Conservation (phyloP, 2,329 filamentous ascomycete genomes). For the Bipolaris sorokiniana region DNA sequence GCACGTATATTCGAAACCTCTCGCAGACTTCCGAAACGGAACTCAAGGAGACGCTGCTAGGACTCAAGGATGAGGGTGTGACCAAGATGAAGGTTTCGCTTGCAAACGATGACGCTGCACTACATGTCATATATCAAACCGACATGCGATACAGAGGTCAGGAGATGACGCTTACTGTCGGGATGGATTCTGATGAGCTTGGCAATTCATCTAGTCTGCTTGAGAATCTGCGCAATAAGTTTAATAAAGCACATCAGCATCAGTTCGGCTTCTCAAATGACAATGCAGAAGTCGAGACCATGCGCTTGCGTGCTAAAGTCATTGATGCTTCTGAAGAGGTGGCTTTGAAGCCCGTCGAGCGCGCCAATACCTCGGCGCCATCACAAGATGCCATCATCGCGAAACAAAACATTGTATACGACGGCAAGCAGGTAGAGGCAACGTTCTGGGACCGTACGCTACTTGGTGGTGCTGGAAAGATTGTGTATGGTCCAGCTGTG, state of each 20-base stretch:
- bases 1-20: conserved; percentile 54
- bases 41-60: conserved; percentile 41
- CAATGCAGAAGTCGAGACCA: conserved; percentile 55
- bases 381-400: conserved; percentile 48
- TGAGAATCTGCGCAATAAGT: conserved; percentile 47
- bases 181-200: conserved; percentile 48
- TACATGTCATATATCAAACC: conserved; percentile 50
- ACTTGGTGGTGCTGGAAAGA: conserved; percentile 51
- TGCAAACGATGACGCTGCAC: conserved; percentile 34
- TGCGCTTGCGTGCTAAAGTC: conserved; percentile 55
- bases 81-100: conserved; percentile 50
- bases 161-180: conserved; percentile 44
- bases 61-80: conserved; percentile 48
- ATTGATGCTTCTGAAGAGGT: conserved; percentile 53
- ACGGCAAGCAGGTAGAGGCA: conserved; percentile 51
- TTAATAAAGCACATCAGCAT: conserved; percentile 53
- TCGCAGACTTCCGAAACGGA: conserved; percentile 46
- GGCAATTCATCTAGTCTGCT: conserved; percentile 39
- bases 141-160: conserved; percentile 59
- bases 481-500: conserved; percentile 55
- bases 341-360: conserved; percentile 45
- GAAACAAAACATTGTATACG: conserved; percentile 50
- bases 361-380: conserved; percentile 34
- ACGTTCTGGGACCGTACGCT: conserved; percentile 54
- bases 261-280: conserved; percentile 56